Evolutionary conservation across 169 alveolate species (phyloP), one percentile per base, ranked within the genome.

Genomic region (Eimeria falciformis): DNA sequence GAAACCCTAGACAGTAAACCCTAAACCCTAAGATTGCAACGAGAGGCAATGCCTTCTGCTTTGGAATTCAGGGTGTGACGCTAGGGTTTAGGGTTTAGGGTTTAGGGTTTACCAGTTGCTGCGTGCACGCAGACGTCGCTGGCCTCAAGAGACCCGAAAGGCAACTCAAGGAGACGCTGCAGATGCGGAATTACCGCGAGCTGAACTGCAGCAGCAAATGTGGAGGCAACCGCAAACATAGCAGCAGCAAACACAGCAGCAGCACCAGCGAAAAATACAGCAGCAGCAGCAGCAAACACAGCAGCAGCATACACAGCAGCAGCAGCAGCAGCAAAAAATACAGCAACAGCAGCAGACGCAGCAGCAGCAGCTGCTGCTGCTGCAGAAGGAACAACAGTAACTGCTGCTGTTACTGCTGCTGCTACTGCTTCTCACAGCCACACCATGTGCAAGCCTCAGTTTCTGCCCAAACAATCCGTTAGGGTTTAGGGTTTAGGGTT

Each of bases 71-170:
- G 82, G 55, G 58, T 33, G n/a, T n/a, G n/a, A n/a, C n/a, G n/a
- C 37, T 68, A 68, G 79, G 79, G 79, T 68, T 68, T 68, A 73
- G 82, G 82, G 46, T 69, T 69, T 17, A 82, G 65, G 65, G 65
- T 27, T 25, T 50, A 33, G 3, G 62, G 14, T 17, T 45, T 55
- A 87, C 86, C 93, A 5, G 91, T 78, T 25, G 90, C 69, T 4
- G 91, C 91, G 3, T 78, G 23, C 27, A 91, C 84, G 50, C 94
- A 91, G 50, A 91, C 78, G 47, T 90, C 94, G 47, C 85, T 53
- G 82, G 55, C 87, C 17, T 46, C 29, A 7, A 73, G 77, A 3
- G 94, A 43, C 43, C 43, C 78, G 50, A 27, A 53, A 2, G 93
- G 82, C 7, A 5, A 12, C 45, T 75, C 81, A 55, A 75, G 43